Evolutionary conservation across 129 eudicot genomes (phyloP).

Genomic region (Flaveria brownii): DNA sequence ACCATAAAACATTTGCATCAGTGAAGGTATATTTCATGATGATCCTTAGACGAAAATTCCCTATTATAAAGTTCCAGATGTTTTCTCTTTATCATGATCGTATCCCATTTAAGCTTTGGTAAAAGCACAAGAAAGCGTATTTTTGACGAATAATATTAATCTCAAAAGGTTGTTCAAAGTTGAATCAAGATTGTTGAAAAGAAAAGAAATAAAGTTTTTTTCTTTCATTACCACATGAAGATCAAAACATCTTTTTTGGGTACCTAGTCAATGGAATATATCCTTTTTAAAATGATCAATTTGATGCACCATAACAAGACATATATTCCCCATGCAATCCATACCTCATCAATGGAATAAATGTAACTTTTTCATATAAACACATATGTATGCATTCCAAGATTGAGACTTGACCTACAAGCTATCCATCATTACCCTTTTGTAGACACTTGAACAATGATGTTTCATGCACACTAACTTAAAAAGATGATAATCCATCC

Average conservation of each 20-base stretch:
- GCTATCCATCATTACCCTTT: slow-evolving; percentile 28
- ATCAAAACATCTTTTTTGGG: slow-evolving; percentile 10
- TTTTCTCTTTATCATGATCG: slow-evolving; percentile 32
- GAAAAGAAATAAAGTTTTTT: neutral
- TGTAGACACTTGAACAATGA: slow-evolving; percentile 19
- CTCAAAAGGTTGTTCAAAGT: slow-evolving; percentile 18
- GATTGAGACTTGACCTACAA: slow-evolving; percentile 33
- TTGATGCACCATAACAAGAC: slow-evolving; percentile 29
- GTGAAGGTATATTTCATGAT: slow-evolving; percentile 17
- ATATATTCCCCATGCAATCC: slow-evolving; percentile 27
- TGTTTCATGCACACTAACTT: slow-evolving; percentile 20
- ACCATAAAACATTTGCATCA: neutral
- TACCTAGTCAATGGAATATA: slow-evolving; percentile 37
- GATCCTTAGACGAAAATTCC: slow-evolving; percentile 11
- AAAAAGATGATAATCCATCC: slow-evolving; percentile 21
- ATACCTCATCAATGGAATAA: slow-evolving; percentile 38
- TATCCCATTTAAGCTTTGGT: slow-evolving; percentile 17
- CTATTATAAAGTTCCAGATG: neutral
- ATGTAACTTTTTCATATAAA: slow-evolving; percentile 21
- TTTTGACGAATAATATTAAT: slow-evolving; percentile 26
- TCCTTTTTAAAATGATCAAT: slow-evolving; percentile 27
- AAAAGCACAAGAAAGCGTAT: slow-evolving; percentile 18
- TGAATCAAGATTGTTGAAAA: slow-evolving; percentile 15
- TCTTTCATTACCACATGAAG: slow-evolving; percentile 2
- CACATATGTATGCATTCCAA: slow-evolving; percentile 4